A percentile compares a stretch with the other conserved stretches of the same genome.
These are phyloP conservation scores for Paragyromitra xinjiangensis DNA, from an alignment of 495 filamentous ascomycete genomes.

Conservation along the genomic window DNA sequence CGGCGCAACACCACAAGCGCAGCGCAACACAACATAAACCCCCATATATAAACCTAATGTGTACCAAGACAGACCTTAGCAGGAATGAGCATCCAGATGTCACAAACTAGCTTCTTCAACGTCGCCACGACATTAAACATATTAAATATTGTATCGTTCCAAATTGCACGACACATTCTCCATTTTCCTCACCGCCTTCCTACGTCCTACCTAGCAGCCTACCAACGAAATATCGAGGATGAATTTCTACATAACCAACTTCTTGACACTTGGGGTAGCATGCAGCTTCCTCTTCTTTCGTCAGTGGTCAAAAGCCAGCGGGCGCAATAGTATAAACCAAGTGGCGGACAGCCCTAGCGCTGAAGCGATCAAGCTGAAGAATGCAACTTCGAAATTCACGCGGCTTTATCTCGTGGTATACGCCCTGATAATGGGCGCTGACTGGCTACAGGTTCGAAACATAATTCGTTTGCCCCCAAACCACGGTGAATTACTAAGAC, in stretches of 20 bases:
- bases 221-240: not conserved
- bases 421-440: slow-evolving; percentile 64
- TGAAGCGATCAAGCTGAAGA: slow-evolving; percentile 23
- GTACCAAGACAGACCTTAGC: not conserved
- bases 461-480: not conserved
- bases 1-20: not conserved
- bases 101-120: slow-evolving; percentile 1
- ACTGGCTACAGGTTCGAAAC: slow-evolving; percentile 65
- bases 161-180: not conserved
- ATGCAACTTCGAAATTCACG: slow-evolving; percentile 58
- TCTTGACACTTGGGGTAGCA: slow-evolving; percentile 15
- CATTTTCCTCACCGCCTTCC: too few species aligned
- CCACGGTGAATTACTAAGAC: not conserved
- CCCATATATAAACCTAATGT: not conserved
- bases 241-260: slow-evolving; percentile 40
- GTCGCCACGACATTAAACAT: not conserved
- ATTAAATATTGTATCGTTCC: not conserved
- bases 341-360: not conserved
- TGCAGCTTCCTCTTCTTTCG: slow-evolving; percentile 35
- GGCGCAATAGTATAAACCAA: not conserved
- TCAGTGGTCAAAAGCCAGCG: slow-evolving; percentile 4
- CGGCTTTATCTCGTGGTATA: slow-evolving; percentile 62
- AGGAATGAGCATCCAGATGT: not conserved
- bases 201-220: not conserved
- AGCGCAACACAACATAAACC: slow-evolving; percentile 8